Conservation (phyloP, 192 early-diverging fungal genomes). For the Glomus cerebriforme region DNA sequence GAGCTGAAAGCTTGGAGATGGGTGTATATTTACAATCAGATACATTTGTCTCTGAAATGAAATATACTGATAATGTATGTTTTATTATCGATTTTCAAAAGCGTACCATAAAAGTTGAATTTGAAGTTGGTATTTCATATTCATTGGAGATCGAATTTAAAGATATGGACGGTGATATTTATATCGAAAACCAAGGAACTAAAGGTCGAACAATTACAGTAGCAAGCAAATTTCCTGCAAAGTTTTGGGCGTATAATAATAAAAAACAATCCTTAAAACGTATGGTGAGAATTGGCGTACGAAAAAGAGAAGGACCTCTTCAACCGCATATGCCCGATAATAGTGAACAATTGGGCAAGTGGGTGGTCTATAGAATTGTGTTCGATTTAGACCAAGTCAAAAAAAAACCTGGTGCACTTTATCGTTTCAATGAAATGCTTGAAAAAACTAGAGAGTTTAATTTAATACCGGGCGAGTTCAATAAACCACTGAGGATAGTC, state of each 20-base stretch:
- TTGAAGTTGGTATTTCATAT: conserved; percentile 24
- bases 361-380: conserved; percentile 44
- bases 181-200: conserved; percentile 29
- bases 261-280: conserved; percentile 32
- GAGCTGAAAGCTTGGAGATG: no score
- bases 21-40: no score
- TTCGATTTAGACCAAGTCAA: background rate
- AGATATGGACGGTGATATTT: conserved; percentile 31
- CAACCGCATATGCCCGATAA: conserved; percentile 34
- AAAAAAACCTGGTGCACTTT: background rate
- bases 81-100: conserved; percentile 33
- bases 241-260: conserved; percentile 39
- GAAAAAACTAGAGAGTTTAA: conserved; percentile 40
- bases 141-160: conserved; percentile 42
- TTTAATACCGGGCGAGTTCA: conserved; percentile 15
- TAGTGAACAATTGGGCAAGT: no score
- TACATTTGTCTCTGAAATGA: no score
- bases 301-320: conserved; percentile 6
- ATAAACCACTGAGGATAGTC: background rate
- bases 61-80: no score
- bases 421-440: conserved; percentile 18
- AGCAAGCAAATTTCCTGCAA: conserved; percentile 42
- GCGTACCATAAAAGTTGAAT: conserved; percentile 33
- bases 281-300: conserved; percentile 31
- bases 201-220: conserved; percentile 39